These are phyloP conservation scores for Anisodus acutangulus DNA, from an alignment of 257 asterid species.

Conservation along the genomic window DNA sequence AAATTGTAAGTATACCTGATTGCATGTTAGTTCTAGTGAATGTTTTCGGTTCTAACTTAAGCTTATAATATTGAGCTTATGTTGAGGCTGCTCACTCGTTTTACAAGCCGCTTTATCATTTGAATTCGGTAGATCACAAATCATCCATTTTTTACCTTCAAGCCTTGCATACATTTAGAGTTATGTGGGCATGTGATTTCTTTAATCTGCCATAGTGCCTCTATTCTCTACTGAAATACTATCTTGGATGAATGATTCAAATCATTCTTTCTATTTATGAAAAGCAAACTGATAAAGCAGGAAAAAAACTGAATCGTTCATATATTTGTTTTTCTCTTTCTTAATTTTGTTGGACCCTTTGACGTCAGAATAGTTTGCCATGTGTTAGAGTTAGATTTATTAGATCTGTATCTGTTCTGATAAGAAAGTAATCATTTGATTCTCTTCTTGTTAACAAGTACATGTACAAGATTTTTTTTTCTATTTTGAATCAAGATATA, in stretches of 20 bases:
- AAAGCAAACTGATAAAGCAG: neutral
- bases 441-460: neutral
- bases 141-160: too few relatives aligned
- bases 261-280: neutral
- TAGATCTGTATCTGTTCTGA: neutral
- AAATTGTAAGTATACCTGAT: slow-evolving; percentile 73
- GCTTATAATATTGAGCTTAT: neutral
- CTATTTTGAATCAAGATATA: neutral
- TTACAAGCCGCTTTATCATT: neutral
- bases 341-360: neutral
- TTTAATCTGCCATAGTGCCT: neutral
- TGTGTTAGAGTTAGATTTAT: neutral
- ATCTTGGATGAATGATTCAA: neutral
- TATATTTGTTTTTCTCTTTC: neutral
- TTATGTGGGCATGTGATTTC: neutral
- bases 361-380: neutral
- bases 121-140: neutral
- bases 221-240: neutral
- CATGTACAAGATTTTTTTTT: neutral
- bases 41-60: neutral
- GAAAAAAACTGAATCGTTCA: too few relatives aligned
- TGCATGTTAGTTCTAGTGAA: slow-evolving; percentile 2
- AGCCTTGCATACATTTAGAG: neutral
- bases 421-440: neutral
- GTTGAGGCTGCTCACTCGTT: neutral